phyloP scores from a whole-genome alignment of 2,329 filamentous ascomycete species.

The Neofusicoccum cordaticola region DNA sequence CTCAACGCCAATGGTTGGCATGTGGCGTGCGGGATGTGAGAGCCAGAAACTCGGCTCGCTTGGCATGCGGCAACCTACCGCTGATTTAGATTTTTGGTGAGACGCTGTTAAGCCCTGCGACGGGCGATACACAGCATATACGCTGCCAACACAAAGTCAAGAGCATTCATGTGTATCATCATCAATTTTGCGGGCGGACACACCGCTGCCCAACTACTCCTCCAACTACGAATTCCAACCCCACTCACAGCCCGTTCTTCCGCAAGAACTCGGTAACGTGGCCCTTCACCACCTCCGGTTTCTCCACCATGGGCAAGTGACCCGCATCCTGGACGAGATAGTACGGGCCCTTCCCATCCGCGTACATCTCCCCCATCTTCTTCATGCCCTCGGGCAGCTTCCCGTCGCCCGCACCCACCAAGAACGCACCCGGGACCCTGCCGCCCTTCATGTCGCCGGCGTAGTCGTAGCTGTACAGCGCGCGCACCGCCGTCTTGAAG shows the following conservation, averaged over 20 bases:
- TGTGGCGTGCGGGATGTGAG: not conserved
- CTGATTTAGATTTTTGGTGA: too few relatives aligned
- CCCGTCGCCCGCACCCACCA: constrained; percentile 72
- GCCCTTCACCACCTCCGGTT: constrained; percentile 64
- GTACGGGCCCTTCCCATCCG: constrained; percentile 48
- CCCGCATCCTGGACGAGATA: constrained; percentile 68
- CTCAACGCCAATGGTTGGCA: not conserved
- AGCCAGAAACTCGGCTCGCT: not conserved
- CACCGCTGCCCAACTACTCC: not conserved
- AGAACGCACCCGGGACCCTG: constrained; percentile 61
- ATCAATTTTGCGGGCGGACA: not conserved
- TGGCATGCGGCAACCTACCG: too few relatives aligned
- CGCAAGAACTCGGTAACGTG: constrained; percentile 57
- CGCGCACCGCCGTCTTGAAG: constrained; percentile 65
- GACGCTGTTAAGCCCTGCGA: too few relatives aligned
- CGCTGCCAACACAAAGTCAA: not conserved
- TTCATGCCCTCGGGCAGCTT: constrained; percentile 78
- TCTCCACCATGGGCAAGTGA: constrained; percentile 82
- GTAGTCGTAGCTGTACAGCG: constrained; percentile 70
- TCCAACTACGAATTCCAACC: not conserved
- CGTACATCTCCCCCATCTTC: constrained; percentile 56
- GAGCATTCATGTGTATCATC: not conserved
- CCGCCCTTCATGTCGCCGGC: constrained; percentile 54
- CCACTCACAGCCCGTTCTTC: not conserved
- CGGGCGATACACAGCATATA: too few relatives aligned